Percentiles rank a stretch among this genome's conserved stretches.
Evolutionary conservation across 805 yeast species (phyloP).

Genomic region (Blastobotrys peoriensis): DNA sequence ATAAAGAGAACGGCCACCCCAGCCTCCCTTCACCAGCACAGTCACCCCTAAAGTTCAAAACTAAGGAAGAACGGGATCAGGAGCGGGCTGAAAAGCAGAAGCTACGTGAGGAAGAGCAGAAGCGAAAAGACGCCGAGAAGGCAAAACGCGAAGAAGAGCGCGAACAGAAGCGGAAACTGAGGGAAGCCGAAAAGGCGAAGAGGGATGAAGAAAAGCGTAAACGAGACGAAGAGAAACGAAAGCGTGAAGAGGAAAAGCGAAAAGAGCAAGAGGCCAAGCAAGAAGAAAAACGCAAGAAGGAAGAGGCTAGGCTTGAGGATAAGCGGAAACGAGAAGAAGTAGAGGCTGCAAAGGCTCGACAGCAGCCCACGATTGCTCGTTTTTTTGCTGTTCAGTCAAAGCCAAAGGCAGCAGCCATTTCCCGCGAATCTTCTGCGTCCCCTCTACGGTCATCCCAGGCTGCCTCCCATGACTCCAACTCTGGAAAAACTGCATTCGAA

Average conservation of each 20-base stretch:
- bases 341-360: slow-evolving; percentile 11
- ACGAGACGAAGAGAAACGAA: slow-evolving; percentile 13
- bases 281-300: slow-evolving; percentile 18
- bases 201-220: slow-evolving; percentile 19
- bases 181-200: slow-evolving; percentile 20
- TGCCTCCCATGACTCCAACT: slow-evolving; percentile 9
- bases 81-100: slow-evolving; percentile 19
- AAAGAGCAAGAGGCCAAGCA: slow-evolving; percentile 15
- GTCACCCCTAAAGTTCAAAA: too few relatives aligned
- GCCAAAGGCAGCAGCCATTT: slow-evolving; percentile 11
- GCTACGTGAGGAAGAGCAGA: slow-evolving; percentile 18
- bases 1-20: too few relatives aligned
- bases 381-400: slow-evolving; percentile 18
- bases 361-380: slow-evolving; percentile 20
- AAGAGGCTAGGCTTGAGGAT: slow-evolving; percentile 9
- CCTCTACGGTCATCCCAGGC: neutral
- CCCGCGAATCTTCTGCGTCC: too few relatives aligned
- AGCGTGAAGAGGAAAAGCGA: slow-evolving; percentile 16
- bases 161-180: slow-evolving; percentile 16
- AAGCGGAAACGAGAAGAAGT: slow-evolving; percentile 13
- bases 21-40: too few relatives aligned
- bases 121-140: slow-evolving; percentile 21
- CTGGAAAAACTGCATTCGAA: slow-evolving; percentile 21
- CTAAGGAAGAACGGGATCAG: slow-evolving; percentile 15
- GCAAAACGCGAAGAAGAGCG: slow-evolving; percentile 16